Evolutionary conservation across 129 eudicot genomes (phyloP), one percentile per base, ranked within the genome.

Genomic region (Cynara cardunculus): DNA sequence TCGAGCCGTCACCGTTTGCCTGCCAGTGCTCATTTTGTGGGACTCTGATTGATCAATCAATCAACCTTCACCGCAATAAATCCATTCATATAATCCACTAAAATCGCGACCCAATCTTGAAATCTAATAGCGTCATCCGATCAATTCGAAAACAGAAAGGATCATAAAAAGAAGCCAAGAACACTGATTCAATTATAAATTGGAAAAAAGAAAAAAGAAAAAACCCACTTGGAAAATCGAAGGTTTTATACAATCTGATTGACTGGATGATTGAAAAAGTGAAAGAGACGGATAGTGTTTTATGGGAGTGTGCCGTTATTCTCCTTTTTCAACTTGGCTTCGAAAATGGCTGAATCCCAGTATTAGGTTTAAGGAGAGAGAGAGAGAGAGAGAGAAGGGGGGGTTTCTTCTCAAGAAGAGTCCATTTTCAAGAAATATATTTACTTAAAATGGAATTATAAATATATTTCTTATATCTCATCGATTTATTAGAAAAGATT

Each of bases 1-100:
- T 10, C 89, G 85, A 79, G 79, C 89, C 84, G 90, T 81, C 78
- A 90, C 94, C 78, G 80, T 61, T 73, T 88, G 85, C 88, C 87
- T 85, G 73, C 86, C 92, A 68, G 87, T 71, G 85, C 90, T 92
- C 97, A 89, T 90, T 80, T 39, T 80, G 64, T 9, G 44, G 7
- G 44, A 75, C 78, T 79, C 84, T 19, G 68, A 82, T 76, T 78
- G 35, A 70, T 82, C 73, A 69, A 62, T 44, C 56, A 44, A 44
- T 44, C 59, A 44, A 71, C 13, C 70, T 46, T 62, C 78, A 65
- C 80, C n/a, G 44, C 77, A 53, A 61, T 53, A 73, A 79, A 74
- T 71, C 49, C 78, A 80, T 35, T 19, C 1, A 41, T 25, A 53
- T 5, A 41, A 75, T 71, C 37, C 5, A 37, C 31, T 22, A 30